Evolutionary conservation across 2,329 filamentous ascomycete genomes (phyloP), one percentile per base, ranked within the genome.

Genomic region (Aspergillus quadrilineatus): DNA sequence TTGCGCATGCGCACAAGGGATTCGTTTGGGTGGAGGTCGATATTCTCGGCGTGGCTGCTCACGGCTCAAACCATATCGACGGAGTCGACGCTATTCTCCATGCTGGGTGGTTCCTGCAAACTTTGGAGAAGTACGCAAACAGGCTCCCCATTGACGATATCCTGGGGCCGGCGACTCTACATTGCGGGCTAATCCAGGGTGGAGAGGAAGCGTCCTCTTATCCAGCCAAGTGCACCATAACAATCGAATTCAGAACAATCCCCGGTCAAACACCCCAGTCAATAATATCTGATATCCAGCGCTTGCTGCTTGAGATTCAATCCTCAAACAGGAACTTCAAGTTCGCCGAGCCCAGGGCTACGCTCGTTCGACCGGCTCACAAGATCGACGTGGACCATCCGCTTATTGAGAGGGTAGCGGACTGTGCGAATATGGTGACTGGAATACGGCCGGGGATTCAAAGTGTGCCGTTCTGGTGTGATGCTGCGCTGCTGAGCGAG

Each of bases 161-260:
- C 0, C 58, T 77, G 2, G 79, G 75, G 0, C 70, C 65, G 7
- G 75, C 73, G 4, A 77, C 73, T 2, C 65, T 82, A 3, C 81
- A 83, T 46, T 79, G 77, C 4, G 77, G 77, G 0, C 58, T 79
- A 5, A 78, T 83, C 43, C 72, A 71, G 10, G 80, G 81, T 1
- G 80, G 81, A 0, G 79, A 83, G 53, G 82, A 83, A 50, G 68
- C 72, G 0, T 80, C 80, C 0, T 82, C 79, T 0, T 84, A 84
- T 50, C 80, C 80, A 0, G 77, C 73, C 0, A 67, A 68, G n/a
- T 82, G 80, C 65, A 79, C 71, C 0, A 68, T 83, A 15, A 75
- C 74, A 0, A 50, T 83, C 1, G 81, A 84, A 57, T 73, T 79
- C 5, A 76, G 81, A 6, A 83, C 79, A 0, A 61, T 83, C 0